Evolutionary conservation across 2,329 filamentous ascomycete species (phyloP).

Genomic region (Macrophomina phaseolina): DNA sequence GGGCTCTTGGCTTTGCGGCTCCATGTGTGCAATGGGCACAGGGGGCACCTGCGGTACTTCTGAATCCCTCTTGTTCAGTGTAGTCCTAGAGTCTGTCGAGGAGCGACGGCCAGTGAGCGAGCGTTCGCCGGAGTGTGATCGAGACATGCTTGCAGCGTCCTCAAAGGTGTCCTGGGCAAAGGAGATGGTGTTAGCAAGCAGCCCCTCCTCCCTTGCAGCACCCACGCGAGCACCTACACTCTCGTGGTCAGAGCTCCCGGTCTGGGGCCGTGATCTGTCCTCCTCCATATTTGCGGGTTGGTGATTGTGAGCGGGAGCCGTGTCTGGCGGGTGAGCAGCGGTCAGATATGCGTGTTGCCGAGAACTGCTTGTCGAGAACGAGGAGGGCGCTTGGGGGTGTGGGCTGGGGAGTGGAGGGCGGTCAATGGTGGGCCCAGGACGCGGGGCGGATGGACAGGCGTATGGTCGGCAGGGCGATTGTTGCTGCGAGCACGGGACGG

Average conservation of each 20-base stretch:
- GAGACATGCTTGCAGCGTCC: slow-evolving; percentile 72
- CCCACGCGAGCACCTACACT: slow-evolving; percentile 23
- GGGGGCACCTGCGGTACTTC: slow-evolving; percentile 35
- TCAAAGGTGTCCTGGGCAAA: slow-evolving; percentile 74
- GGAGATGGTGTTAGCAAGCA: slow-evolving; percentile 26
- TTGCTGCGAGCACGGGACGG: not conserved
- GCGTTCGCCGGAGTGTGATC: slow-evolving; percentile 55
- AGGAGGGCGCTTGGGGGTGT: not conserved
- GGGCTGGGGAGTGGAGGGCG: not conserved
- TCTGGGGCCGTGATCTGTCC: slow-evolving; percentile 19
- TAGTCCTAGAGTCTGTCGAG: slow-evolving; percentile 16
- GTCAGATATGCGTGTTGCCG: slow-evolving; percentile 15
- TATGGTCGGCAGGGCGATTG: not conserved
- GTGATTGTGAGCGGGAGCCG: not conserved
- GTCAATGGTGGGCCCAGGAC: slow-evolving; percentile 14
- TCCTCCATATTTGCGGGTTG: slow-evolving; percentile 19
- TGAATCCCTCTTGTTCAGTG: slow-evolving; percentile 34
- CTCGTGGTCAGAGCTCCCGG: slow-evolving; percentile 27
- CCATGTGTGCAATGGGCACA: slow-evolving; percentile 21
- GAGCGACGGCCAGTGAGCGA: slow-evolving; percentile 56
- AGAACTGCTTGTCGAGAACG: slow-evolving; percentile 8
- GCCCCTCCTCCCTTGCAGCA: slow-evolving; percentile 27
- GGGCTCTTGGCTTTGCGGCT: slow-evolving; percentile 27
- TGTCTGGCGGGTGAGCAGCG: slow-evolving; percentile 1
- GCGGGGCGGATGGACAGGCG: not conserved